Evolutionary conservation across 75 land plant genomes (phyloP), one percentile per base, ranked within the genome.

Genomic region (Azolla pinnata): DNA sequence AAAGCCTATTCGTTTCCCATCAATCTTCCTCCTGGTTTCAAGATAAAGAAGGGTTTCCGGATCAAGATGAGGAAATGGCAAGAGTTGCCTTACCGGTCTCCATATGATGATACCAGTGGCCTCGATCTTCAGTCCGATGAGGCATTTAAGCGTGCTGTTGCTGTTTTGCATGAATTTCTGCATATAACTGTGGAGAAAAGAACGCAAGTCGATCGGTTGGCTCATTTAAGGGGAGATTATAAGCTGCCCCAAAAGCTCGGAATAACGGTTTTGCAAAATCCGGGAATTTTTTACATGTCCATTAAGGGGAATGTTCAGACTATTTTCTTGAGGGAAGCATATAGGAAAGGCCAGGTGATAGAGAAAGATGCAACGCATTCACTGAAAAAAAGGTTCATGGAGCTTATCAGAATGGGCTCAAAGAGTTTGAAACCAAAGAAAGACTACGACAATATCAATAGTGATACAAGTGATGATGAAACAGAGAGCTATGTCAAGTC

Each of bases 271-370:
- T 71, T 83, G 38, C 84, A 74, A 62, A 72, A 77, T 63, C 90
- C 85, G 68, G 90, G 90, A 38, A 80, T 83, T 19, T 83, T 86
- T 55, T 86, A 86, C 53, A 75, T 83, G 20, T 86, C 90, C 5
- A 83, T 80, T 0, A 80, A 80, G 35, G 83, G 83, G 26, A 79
- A 86, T 47, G 67, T 77, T 17, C 85, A 83, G 55, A 80, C 90
- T 1, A 77, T 86, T 10, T 86, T 86, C 54, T 67, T 86, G 10
- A 75, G 85, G 67, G 90, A 86, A 70, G 87, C 76, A 7, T 86
- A 80, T 69, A 63, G 34, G 42, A 83, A 56, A 28, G 81, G 86
- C n/a, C 76, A 77, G 62, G 60, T 86, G 44, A 7, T 83, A 7
- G 77, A 78, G 50, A 76, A 78, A 0, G 84, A 83, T 65, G 81